A percentile compares a stretch with the other conserved stretches of the same genome.
Conservation (phyloP, 2,329 filamentous ascomycete species). For the Aspergillus sp. region DNA sequence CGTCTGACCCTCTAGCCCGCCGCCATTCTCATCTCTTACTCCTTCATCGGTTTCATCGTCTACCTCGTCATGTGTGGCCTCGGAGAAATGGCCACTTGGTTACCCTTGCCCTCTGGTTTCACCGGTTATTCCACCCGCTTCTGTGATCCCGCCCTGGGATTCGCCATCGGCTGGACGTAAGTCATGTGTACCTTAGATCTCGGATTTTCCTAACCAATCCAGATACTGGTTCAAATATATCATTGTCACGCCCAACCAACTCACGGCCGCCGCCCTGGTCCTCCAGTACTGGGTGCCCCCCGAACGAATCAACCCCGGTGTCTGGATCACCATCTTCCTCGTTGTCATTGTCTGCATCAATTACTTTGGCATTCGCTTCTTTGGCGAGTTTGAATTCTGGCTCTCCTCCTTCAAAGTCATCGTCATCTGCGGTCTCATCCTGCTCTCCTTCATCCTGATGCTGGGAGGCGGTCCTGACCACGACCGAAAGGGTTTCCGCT, state of each 20-base stretch:
- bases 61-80: constrained; percentile 79
- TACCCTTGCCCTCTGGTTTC: constrained; percentile 76
- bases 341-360: constrained; percentile 65
- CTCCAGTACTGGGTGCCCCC: constrained; percentile 73
- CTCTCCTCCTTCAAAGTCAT: constrained; percentile 66
- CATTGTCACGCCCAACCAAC: constrained; percentile 80
- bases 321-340: constrained; percentile 73
- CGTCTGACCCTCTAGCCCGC: constrained; percentile 31
- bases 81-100: constrained; percentile 81
- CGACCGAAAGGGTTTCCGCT: constrained; percentile 63
- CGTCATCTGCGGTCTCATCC: constrained; percentile 64
- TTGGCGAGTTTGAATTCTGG: constrained; percentile 66
- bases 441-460: constrained; percentile 63
- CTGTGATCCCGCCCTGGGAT: constrained; percentile 77
- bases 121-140: constrained; percentile 78
- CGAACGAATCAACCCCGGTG: constrained; percentile 69
- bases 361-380: constrained; percentile 68
- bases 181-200: constrained; percentile 16
- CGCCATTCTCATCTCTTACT: constrained; percentile 45
- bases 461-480: constrained; percentile 64
- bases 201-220: constrained; percentile 3
- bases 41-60: constrained; percentile 57
- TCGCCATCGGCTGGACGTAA: constrained; percentile 71
- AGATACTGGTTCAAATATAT: constrained; percentile 72
- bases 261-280: constrained; percentile 76